Evolutionary conservation across 805 yeast genomes (phyloP).

Genomic region (Starmerella stellata): DNA sequence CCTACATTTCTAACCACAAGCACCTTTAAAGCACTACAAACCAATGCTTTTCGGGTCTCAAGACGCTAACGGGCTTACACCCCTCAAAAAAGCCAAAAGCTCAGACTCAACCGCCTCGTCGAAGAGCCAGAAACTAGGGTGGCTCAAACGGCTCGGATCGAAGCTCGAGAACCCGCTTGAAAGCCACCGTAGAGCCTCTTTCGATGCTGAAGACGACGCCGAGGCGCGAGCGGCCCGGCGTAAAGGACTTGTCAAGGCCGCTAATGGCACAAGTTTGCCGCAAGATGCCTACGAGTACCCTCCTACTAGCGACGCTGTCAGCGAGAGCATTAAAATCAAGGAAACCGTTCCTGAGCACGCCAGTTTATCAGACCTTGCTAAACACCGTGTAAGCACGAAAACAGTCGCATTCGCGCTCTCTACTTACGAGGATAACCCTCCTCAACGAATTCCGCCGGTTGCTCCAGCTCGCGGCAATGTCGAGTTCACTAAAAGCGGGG

Average conservation of each 20-base stretch:
- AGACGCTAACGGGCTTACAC: not conserved
- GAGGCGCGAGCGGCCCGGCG: not conserved
- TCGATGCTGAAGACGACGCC: not conserved
- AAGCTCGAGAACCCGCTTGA: not conserved
- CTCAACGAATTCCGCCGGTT: constrained; percentile 84
- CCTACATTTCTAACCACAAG: too few species aligned
- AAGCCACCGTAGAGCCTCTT: not conserved
- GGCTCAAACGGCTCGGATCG: constrained; percentile 1
- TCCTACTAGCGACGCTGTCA: not conserved
- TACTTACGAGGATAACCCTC: constrained; percentile 61
- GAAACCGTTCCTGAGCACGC: not conserved
- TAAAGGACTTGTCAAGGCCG: not conserved
- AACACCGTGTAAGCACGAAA: constrained; percentile 6
- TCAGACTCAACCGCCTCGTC: not conserved
- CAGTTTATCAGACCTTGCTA: constrained; percentile 6
- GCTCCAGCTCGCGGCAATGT: constrained; percentile 68
- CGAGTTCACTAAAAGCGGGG: constrained; percentile 21
- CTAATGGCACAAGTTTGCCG: not conserved
- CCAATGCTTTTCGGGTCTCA: not conserved
- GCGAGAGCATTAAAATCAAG: not conserved
- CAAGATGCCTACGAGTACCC: not conserved
- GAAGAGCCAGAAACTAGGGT: not conserved
- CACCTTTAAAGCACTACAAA: too few species aligned
- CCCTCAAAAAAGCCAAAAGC: not conserved
- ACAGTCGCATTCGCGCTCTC: constrained; percentile 46